Percentiles rank a stretch among this genome's conserved stretches.
phyloP scores from a whole-genome alignment of 1,139 yeast genomes.

The Sugiyamaella japonica region DNA sequence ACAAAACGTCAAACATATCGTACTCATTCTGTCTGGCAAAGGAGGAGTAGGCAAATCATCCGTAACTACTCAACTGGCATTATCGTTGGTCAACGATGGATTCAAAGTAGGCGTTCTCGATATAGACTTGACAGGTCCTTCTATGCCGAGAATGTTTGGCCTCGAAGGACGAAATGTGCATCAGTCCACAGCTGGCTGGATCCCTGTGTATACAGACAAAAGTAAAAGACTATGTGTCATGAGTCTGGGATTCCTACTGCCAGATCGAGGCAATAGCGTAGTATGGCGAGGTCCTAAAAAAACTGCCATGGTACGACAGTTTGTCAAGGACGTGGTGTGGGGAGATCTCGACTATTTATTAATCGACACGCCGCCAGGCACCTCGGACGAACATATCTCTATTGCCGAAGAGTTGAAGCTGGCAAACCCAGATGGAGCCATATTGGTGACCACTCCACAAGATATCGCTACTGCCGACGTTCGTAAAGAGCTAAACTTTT shows the following conservation, averaged over 20 bases:
- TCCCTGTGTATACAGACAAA: constrained; percentile 65
- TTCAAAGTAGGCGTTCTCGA: constrained; percentile 88
- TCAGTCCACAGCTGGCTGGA: constrained; percentile 86
- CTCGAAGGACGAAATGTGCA: constrained; percentile 76
- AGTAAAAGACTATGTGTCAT: constrained; percentile 52
- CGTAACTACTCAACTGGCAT: constrained; percentile 88
- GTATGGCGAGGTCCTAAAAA: constrained; percentile 99
- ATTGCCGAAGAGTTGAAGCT: constrained; percentile 84
- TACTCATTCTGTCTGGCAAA: constrained; percentile 83
- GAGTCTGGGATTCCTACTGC: constrained; percentile 87
- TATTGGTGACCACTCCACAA: constrained; percentile 96
- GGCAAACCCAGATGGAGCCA: constrained; percentile 85
- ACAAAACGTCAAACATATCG: constrained; percentile 66
- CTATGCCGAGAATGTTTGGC: constrained; percentile 95
- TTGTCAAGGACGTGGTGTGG: constrained; percentile 89
- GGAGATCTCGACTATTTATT: constrained; percentile 76
- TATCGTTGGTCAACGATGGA: constrained; percentile 69
- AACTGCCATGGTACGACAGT: constrained; percentile 96
- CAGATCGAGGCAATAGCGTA: constrained; percentile 82
- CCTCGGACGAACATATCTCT: constrained; percentile 96
- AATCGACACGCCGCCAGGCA: constrained; percentile 98
- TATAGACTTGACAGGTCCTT: constrained; percentile 95
- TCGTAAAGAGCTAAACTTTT: constrained; percentile 87
- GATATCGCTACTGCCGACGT: constrained; percentile 92
- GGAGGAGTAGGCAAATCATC: constrained; percentile 99